These are phyloP conservation scores for Puya raimondii DNA, from an alignment of 176 grass and related monocot species.

Conservation along the genomic window DNA sequence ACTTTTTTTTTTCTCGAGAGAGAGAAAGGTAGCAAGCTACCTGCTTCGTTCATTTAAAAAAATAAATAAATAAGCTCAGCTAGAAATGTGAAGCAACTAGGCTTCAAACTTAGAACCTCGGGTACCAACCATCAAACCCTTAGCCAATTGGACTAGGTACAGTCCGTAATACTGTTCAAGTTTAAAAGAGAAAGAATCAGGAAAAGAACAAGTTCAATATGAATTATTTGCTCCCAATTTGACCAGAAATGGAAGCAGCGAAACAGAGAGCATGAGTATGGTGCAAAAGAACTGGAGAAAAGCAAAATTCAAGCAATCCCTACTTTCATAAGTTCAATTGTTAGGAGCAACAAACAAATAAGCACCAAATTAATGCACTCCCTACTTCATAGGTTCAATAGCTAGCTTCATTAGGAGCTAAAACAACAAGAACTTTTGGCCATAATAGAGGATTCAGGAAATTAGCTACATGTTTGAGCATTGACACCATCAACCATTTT, in stretches of 20 bases:
- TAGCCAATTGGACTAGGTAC: too few species aligned
- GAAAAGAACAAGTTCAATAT: too few species aligned
- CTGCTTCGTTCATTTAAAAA: too few species aligned
- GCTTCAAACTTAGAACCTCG: too few species aligned
- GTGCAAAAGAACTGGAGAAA: not conserved
- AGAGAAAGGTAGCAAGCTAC: too few species aligned
- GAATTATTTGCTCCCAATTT: not conserved
- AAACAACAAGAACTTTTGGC: not conserved
- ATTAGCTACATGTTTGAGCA: not conserved
- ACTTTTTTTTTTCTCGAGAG: too few species aligned
- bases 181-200: too few species aligned
- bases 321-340: not conserved
- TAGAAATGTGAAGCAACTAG: too few species aligned
- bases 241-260: not conserved
- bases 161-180: too few species aligned
- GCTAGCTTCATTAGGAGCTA: not conserved
- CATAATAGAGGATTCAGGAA: not conserved
- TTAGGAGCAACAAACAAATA: not conserved
- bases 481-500: not conserved
- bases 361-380: not conserved
- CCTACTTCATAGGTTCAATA: not conserved
- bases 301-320: conserved; percentile 1
- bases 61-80: too few species aligned
- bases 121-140: too few species aligned
- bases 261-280: not conserved